Percentiles rank a stretch among this genome's conserved stretches.
Conservation (phyloP, 306 rosid species). For the Prunus davidiana region DNA sequence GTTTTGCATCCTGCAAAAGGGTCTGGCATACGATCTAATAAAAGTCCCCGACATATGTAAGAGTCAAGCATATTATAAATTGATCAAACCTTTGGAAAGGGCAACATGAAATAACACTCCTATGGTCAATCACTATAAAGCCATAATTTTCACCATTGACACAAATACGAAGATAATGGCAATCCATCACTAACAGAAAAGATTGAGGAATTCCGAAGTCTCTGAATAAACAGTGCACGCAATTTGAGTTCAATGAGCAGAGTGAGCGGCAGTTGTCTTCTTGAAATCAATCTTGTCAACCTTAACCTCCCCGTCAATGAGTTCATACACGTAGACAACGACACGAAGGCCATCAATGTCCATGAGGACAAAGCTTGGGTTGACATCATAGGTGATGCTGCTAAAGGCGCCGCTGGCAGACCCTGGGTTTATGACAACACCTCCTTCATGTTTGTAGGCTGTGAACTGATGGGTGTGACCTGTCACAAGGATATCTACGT, state of each 20-base stretch:
- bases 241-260: constrained; percentile 49
- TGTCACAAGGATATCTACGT: constrained; percentile 95
- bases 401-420: constrained; percentile 96
- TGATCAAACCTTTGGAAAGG: constrained; percentile 17
- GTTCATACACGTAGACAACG: constrained; percentile 94
- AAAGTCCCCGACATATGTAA: not conserved
- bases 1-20: not conserved
- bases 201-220: constrained; percentile 1
- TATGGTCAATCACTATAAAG: constrained; percentile 27
- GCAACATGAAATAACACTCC: constrained; percentile 4
- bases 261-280: constrained; percentile 75
- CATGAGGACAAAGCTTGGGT: constrained; percentile 98
- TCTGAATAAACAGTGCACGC: not conserved
- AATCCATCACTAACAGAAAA: constrained; percentile 9
- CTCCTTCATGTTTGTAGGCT: constrained; percentile 96
- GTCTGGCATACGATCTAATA: not conserved
- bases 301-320: constrained; percentile 96
- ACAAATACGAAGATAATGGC: constrained; percentile 1
- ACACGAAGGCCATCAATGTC: constrained; percentile 95
- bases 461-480: constrained; percentile 98
- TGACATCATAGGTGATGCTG: constrained; percentile 92
- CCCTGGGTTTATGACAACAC: constrained; percentile 96
- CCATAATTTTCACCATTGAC: constrained; percentile 15
- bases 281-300: constrained; percentile 99
- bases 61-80: constrained; percentile 11